phyloP scores from a whole-genome alignment of 192 early-diverging fungal species.

The Coemansia reversa region DNA sequence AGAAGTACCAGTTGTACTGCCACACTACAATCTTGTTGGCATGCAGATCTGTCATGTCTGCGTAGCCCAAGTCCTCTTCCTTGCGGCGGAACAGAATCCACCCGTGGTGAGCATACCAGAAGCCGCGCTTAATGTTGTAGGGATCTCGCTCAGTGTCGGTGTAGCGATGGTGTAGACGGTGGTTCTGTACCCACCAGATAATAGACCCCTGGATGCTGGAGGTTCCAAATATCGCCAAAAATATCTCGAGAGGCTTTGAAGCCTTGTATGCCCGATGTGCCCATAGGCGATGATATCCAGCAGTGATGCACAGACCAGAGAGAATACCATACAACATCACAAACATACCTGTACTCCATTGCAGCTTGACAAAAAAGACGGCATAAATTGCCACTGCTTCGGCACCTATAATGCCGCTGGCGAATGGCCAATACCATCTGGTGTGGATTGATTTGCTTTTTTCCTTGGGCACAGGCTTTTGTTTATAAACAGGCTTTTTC shows the following conservation, averaged over 20 bases:
- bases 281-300: conserved; percentile 84
- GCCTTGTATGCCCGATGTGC: conserved; percentile 75
- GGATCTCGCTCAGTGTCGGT: conserved; percentile 85
- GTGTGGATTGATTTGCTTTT: conserved; percentile 34
- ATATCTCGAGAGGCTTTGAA: conserved; percentile 57
- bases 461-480: conserved; percentile 40
- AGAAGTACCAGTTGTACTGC: conserved; percentile 75
- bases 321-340: conserved; percentile 61
- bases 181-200: conserved; percentile 82
- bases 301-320: conserved; percentile 88
- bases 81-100: conserved; percentile 82
- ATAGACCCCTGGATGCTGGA: conserved; percentile 78
- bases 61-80: conserved; percentile 66
- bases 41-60: conserved; percentile 78
- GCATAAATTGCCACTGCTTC: conserved; percentile 73
- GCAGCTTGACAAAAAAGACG: conserved; percentile 70
- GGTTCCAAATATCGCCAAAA: conserved; percentile 62
- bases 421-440: conserved; percentile 56
- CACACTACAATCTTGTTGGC: conserved; percentile 68
- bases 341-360: conserved; percentile 57
- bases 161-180: conserved; percentile 83
- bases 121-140: conserved; percentile 76
- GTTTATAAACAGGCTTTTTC: conserved; percentile 44
- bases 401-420: conserved; percentile 55
- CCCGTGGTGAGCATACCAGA: conserved; percentile 80